Conservation (phyloP, 768 basidiomycete genomes). For the Lactarius psammicola region DNA sequence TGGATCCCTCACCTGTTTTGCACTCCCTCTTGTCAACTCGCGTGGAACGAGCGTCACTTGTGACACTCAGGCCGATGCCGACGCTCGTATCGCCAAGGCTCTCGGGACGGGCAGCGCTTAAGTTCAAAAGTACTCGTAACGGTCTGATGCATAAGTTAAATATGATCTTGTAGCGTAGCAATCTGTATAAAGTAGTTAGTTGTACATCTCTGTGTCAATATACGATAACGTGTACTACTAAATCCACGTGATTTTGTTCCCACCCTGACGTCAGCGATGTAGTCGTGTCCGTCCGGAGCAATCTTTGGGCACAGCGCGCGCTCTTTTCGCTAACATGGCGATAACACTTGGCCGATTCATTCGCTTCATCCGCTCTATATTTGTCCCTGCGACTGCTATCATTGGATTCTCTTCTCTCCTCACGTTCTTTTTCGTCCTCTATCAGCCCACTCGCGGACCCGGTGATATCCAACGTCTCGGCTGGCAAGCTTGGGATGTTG, state of each 20-base stretch:
- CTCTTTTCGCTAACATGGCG: conserved; percentile 30
- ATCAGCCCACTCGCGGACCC: conserved; percentile 74
- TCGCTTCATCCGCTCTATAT: conserved; percentile 53
- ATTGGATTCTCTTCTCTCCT: conserved; percentile 70
- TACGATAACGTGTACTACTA: neutral
- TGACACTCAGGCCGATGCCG: conserved; percentile 37
- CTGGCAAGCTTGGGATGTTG: conserved; percentile 86
- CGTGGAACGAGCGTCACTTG: conserved; percentile 42
- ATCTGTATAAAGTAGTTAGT: neutral
- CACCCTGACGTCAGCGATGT: neutral
- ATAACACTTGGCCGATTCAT: conserved; percentile 38
- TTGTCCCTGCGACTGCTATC: conserved; percentile 58
- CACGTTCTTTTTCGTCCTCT: conserved; percentile 74
- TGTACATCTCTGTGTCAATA: neutral
- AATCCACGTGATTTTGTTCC: neutral
- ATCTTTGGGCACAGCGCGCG: neutral
- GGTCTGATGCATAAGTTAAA: neutral
- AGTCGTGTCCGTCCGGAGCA: too few species aligned
- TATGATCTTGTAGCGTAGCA: neutral
- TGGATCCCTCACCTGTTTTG: conserved; percentile 37
- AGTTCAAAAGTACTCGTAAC: neutral
- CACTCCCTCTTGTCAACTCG: conserved; percentile 44
- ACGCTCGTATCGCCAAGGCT: conserved; percentile 37
- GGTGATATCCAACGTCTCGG: conserved; percentile 70
- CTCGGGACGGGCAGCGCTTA: conserved; percentile 35